Base-by-base conservation (phyloP, 2,329 filamentous ascomycete species). In the Ophiosphaerella herpotricha region DNA sequence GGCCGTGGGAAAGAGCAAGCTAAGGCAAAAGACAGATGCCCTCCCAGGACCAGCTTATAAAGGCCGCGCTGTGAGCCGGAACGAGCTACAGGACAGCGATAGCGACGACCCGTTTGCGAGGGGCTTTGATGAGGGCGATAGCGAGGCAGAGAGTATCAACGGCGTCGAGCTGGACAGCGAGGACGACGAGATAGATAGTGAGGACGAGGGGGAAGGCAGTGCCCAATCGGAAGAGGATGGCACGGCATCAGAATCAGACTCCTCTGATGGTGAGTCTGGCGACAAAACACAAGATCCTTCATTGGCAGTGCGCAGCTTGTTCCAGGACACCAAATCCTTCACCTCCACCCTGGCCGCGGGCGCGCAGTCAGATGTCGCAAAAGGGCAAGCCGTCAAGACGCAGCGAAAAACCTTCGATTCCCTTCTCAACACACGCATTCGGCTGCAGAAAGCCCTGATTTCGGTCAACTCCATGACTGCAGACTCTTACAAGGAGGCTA, bases 361-460 rank as follows among this genome's bases (percentile, higher is more conserved):
- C 1, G 85, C 85, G 44, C 86, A 87, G 66, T 85, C 85, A 45
- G 94, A 97, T 68, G 85, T 88, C 4, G 84, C 87, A 36, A 97
- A 97, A 74, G 94, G 94, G 11, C 77, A 83, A 46, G 93, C 93
- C 0, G 90, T 99, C 33, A 93, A 91, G 63, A 80, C 86, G 49
- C 94, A 99, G 75, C 85, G 91, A 43, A 87, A 87, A 54, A 85
- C 87, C 0, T 99, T 96, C 66, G 93, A 97, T 61, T 85, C 89
- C 0, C 83, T 97, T 1, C 82, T 99, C 29, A 96, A 96, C 74
- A 83, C 91, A 12, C 86, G 94, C 16, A 97, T 99, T 67, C 89
- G 93, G 53, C 77, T 99, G 14, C 95, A 99, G 72, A 97, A 97
- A 73, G 91, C 90, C 1, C 76, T 99, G 12, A 83, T 94, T 13